A percentile compares a stretch with the other conserved stretches of the same genome.
Evolutionary conservation across 1,139 yeast species (phyloP).

Genomic region (Kodamaea alishanica): DNA sequence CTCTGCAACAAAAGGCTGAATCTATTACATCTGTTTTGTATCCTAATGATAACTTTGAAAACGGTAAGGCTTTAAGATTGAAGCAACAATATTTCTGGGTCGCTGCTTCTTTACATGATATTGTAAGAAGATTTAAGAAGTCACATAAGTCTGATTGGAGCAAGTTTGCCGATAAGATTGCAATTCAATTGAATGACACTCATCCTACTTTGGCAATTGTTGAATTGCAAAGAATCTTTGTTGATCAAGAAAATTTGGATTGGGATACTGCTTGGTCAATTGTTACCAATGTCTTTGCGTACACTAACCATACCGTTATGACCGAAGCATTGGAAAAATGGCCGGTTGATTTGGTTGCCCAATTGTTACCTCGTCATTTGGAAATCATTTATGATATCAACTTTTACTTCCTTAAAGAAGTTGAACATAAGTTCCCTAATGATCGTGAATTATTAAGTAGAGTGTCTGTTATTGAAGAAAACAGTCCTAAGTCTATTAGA

Average conservation of each 20-base stretch:
- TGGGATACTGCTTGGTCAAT: slow-evolving; percentile 89
- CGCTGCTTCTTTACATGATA: slow-evolving; percentile 88
- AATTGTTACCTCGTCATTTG: slow-evolving; percentile 83
- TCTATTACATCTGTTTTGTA: slow-evolving; percentile 87
- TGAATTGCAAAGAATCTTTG: slow-evolving; percentile 80
- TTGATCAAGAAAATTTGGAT: slow-evolving; percentile 74
- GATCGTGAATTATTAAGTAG: slow-evolving; percentile 59
- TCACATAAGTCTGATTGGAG: slow-evolving; percentile 66
- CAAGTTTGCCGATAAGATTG: slow-evolving; percentile 80
- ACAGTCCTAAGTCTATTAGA: slow-evolving; percentile 73
- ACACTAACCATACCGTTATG: slow-evolving; percentile 94
- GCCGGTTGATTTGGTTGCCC: slow-evolving; percentile 81
- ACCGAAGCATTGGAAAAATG: slow-evolving; percentile 94
- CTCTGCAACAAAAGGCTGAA: slow-evolving; percentile 83
- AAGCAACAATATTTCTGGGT: slow-evolving; percentile 98
- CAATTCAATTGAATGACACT: slow-evolving; percentile 92
- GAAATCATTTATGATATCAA: slow-evolving; percentile 89
- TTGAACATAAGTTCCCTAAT: slow-evolving; percentile 70
- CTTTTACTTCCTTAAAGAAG: slow-evolving; percentile 70
- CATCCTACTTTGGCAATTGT: slow-evolving; percentile 93
- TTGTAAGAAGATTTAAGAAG: slow-evolving; percentile 85
- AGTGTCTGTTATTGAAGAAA: slow-evolving; percentile 85
- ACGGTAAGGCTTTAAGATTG: slow-evolving; percentile 87
- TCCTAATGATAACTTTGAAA: slow-evolving; percentile 88
- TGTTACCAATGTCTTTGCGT: slow-evolving; percentile 79